phyloP scores from a whole-genome alignment of 805 yeast species.

The Yamadazyma takamatsuzukensis region DNA sequence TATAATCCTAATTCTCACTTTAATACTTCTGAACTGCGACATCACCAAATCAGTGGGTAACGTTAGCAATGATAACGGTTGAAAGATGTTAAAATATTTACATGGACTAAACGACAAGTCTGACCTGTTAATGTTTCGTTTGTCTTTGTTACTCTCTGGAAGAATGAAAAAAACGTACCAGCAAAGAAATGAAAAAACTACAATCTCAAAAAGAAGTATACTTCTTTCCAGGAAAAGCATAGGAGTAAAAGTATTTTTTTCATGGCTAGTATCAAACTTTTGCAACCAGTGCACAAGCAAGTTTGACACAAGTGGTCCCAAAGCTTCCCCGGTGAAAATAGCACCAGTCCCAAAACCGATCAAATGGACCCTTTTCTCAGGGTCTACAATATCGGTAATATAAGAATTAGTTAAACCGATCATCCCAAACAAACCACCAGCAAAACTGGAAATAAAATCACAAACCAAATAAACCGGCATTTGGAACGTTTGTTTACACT shows the following conservation, averaged over 20 bases:
- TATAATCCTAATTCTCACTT: conserved; percentile 15
- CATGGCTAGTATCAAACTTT: neutral
- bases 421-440: conserved; percentile 60
- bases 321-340: conserved; percentile 56
- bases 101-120: neutral
- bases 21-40: conserved; percentile 9
- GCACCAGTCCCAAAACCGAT: conserved; percentile 58
- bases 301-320: conserved; percentile 62
- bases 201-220: conserved; percentile 28
- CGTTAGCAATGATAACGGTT: conserved; percentile 51
- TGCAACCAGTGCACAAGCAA: neutral
- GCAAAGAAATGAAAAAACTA: conserved; percentile 28
- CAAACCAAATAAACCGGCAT: conserved; percentile 38
- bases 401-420: conserved; percentile 62
- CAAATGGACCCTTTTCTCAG: conserved; percentile 51
- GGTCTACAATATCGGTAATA: conserved; percentile 69
- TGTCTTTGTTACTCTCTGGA: conserved; percentile 59
- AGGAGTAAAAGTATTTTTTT: neutral
- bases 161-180: conserved; percentile 31
- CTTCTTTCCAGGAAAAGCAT: conserved; percentile 20
- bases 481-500: conserved; percentile 24
- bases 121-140: too few species aligned
- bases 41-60: conserved; percentile 34
- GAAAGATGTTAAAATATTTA: neutral
- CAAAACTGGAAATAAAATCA: conserved; percentile 42